Conservation (phyloP, 768 basidiomycete species). For the Postia placenta region DNA sequence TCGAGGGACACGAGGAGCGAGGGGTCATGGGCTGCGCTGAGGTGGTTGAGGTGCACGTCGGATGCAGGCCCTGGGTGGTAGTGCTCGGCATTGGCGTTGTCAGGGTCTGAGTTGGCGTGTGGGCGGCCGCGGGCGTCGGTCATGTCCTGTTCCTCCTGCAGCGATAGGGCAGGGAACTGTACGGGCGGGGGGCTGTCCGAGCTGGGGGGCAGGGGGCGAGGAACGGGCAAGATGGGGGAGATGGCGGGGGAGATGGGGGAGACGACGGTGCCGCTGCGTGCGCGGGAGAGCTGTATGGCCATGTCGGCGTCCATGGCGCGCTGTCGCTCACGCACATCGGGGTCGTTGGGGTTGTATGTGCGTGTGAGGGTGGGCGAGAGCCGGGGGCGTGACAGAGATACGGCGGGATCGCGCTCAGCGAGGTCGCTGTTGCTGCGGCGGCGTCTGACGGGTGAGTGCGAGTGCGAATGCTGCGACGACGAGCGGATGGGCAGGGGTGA, state of each 20-base stretch:
- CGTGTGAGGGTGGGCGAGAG: conserved; percentile 59
- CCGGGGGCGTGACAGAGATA: conserved; percentile 33
- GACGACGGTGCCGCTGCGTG: conserved; percentile 55
- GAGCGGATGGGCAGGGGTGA: conserved; percentile 20
- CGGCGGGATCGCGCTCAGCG: conserved; percentile 20
- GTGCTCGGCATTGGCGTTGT: conserved; percentile 4
- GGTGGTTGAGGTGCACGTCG: conserved; percentile 32
- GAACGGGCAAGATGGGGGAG: conserved; percentile 28
- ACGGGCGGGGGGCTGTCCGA: conserved; percentile 14
- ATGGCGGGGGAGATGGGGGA: conserved; percentile 26
- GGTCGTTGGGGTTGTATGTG: conserved; percentile 63
- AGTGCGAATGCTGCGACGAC: conserved; percentile 14
- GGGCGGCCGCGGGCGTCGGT: conserved; percentile 28
- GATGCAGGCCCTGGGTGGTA: conserved; percentile 28
- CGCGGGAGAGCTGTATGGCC: conserved; percentile 74
- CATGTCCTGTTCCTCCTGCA: conserved; percentile 43
- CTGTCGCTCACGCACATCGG: conserved; percentile 79
- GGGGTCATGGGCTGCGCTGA: conserved; percentile 38
- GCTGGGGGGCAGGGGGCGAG: conserved; percentile 19
- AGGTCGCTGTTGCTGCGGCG: conserved; percentile 18
- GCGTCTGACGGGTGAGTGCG: conserved; percentile 22
- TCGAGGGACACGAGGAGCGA: conserved; percentile 33
- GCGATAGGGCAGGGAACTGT: conserved; percentile 38
- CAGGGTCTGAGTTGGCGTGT: conserved; percentile 6
- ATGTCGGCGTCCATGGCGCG: conserved; percentile 92